Evolutionary conservation across 768 basidiomycete species (phyloP).

Genomic region (Hericium erinaceus): DNA sequence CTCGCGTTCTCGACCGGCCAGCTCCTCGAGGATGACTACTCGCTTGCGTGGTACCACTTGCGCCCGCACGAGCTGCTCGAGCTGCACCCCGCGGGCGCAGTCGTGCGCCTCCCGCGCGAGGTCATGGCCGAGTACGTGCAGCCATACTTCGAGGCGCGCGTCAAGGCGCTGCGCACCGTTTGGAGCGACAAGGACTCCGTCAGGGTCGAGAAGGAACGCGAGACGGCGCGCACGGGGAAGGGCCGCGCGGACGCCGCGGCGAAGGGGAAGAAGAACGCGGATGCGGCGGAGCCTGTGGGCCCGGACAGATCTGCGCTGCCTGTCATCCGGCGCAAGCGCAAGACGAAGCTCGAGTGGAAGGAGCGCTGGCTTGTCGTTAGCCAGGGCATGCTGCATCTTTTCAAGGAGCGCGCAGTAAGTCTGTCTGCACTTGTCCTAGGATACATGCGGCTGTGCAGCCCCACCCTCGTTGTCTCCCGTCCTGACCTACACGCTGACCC

Average conservation of each 20-base stretch:
- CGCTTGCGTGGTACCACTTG: conserved; percentile 49
- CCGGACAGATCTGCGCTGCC: neutral
- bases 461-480: neutral
- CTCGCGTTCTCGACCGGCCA: conserved; percentile 63
- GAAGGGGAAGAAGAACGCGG: conserved; percentile 11
- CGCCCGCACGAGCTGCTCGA: conserved; percentile 62
- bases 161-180: conserved; percentile 40
- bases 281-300: neutral
- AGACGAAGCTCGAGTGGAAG: conserved; percentile 48
- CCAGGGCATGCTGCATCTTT: conserved; percentile 45
- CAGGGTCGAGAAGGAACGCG: neutral
- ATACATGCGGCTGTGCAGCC: neutral
- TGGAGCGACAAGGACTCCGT: conserved; percentile 19
- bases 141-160: conserved; percentile 52
- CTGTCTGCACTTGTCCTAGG: neutral
- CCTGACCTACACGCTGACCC: neutral
- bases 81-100: conserved; percentile 36
- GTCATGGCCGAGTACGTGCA: conserved; percentile 35
- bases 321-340: conserved; percentile 17
- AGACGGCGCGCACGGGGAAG: neutral
- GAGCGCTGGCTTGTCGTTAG: conserved; percentile 54
- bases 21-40: conserved; percentile 57
- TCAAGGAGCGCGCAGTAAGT: conserved; percentile 44
- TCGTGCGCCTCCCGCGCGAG: conserved; percentile 36
- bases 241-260: neutral